Percentiles rank a stretch among this genome's conserved stretches.
Conservation (phyloP, 2,329 filamentous ascomycete genomes). For the Hypoxylon sp. region DNA sequence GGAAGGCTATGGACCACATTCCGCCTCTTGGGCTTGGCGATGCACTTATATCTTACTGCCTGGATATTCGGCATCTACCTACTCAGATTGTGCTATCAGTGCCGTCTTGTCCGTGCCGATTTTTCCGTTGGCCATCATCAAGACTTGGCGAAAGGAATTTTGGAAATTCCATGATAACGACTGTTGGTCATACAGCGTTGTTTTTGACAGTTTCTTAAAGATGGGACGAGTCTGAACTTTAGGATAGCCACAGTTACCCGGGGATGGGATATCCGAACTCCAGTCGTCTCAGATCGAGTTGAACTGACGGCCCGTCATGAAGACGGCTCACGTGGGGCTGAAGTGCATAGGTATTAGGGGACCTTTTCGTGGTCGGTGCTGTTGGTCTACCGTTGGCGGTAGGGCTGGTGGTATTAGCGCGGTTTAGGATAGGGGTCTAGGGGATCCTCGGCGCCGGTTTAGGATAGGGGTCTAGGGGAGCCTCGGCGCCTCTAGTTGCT, state of each 20-base stretch:
- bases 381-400: constrained; percentile 1
- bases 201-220: constrained; percentile 1
- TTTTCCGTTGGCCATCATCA: constrained; percentile 20
- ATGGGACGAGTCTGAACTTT: constrained; percentile 21
- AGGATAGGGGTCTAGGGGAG: constrained; percentile 22
- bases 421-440: constrained; percentile 24
- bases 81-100: constrained; percentile 4
- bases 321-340: constrained; percentile 8
- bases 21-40: constrained; percentile 27
- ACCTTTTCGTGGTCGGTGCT: neutral
- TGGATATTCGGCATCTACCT: constrained; percentile 16
- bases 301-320: neutral
- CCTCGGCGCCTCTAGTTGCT: neutral
- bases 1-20: neutral
- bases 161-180: neutral
- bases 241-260: constrained; percentile 24
- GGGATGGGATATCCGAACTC: constrained; percentile 20
- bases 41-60: constrained; percentile 15
- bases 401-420: constrained; percentile 12
- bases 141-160: neutral
- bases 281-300: constrained; percentile 20
- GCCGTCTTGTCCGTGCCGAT: constrained; percentile 29
- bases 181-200: neutral
- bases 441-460: constrained; percentile 5
- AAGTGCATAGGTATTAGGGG: neutral